phyloP scores from a whole-genome alignment of 441 rosid species.

The Manihot esculenta region DNA sequence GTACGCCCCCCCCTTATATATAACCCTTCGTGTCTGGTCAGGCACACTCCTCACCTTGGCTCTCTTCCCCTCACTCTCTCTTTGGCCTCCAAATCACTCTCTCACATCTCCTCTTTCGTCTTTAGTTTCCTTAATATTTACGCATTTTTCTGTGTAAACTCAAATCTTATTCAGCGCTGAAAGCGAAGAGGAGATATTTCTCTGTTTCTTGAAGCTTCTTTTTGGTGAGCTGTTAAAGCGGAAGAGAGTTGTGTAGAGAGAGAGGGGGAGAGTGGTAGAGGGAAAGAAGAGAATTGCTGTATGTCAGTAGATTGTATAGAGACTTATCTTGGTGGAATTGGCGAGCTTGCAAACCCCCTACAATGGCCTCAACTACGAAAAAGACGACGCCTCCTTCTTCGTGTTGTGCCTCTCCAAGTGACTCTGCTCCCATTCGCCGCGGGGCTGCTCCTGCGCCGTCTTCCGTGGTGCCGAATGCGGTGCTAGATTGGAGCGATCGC shows the following conservation, averaged over 20 bases:
- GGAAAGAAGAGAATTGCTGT: constrained; percentile 55
- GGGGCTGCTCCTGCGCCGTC: constrained; percentile 29
- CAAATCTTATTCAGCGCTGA: background rate
- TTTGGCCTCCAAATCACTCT: background rate
- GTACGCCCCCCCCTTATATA: constrained; percentile 19
- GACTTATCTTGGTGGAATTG: constrained; percentile 70
- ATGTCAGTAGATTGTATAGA: constrained; percentile 84
- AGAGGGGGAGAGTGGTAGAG: constrained; percentile 13
- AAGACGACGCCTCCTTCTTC: constrained; percentile 58
- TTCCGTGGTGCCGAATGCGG: constrained; percentile 27
- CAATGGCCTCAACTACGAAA: constrained; percentile 99
- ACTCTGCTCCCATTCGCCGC: constrained; percentile 19
- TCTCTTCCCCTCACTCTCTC: background rate
- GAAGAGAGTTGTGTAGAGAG: background rate
- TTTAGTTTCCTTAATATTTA: background rate
- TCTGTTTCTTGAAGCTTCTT: constrained; percentile 20
- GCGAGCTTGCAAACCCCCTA: constrained; percentile 75
- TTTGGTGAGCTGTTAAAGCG: no score
- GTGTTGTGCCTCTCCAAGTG: constrained; percentile 6
- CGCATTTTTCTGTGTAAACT: background rate
- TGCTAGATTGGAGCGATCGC: constrained; percentile 38
- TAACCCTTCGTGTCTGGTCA: background rate
- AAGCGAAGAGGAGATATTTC: background rate
- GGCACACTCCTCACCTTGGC: no score
- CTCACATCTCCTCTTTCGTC: background rate